These are phyloP conservation scores for Verticillium longisporum DNA, from an alignment of 2,329 filamentous ascomycete genomes.

Conservation along the genomic window DNA sequence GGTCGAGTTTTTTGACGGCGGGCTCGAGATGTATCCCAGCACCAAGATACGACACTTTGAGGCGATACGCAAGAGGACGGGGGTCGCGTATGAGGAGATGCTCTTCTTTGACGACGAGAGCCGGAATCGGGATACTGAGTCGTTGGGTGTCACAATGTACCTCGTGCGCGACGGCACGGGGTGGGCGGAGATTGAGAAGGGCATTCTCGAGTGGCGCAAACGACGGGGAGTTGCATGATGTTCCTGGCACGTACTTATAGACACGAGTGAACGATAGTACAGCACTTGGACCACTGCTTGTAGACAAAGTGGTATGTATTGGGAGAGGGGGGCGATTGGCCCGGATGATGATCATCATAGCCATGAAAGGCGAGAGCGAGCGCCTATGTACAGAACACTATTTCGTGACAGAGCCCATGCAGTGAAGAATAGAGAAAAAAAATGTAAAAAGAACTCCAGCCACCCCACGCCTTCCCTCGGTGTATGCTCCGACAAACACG, in stretches of 20 bases:
- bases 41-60: constrained; percentile 84
- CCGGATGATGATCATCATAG: neutral
- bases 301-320: constrained; percentile 1
- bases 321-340: too few species aligned
- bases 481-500: neutral
- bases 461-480: neutral
- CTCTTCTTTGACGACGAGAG: constrained; percentile 93
- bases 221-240: constrained; percentile 43
- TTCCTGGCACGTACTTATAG: too few species aligned
- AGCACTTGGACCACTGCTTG: too few species aligned
- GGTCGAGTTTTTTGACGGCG: constrained; percentile 53
- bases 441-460: neutral
- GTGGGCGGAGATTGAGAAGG: constrained; percentile 69
- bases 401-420: neutral
- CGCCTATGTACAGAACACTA: neutral
- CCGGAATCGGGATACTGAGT: constrained; percentile 75
- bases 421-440: neutral
- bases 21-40: constrained; percentile 64
- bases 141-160: constrained; percentile 75
- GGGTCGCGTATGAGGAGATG: constrained; percentile 74
- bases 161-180: constrained; percentile 74
- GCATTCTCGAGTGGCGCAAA: constrained; percentile 74
- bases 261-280: too few species aligned
- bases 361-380: neutral
- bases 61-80: constrained; percentile 62